A percentile compares a stretch with the other conserved stretches of the same genome.
Evolutionary conservation across 495 filamentous ascomycete genomes (phyloP).

Genomic region (Patellaria atrata): DNA sequence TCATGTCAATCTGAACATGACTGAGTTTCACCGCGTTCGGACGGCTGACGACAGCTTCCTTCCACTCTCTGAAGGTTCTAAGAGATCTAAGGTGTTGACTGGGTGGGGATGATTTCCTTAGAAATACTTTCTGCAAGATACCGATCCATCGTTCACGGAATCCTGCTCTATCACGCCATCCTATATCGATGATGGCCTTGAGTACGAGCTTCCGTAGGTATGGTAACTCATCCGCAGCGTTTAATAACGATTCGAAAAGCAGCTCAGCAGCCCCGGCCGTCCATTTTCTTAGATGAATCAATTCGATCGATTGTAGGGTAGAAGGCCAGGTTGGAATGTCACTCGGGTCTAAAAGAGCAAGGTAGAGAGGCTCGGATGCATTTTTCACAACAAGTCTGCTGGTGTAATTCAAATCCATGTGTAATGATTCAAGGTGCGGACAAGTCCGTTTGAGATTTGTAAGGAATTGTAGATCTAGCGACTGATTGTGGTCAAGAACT

Average conservation of each 20-base stretch:
- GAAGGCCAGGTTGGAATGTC: slow-evolving; percentile 64
- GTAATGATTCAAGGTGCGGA: slow-evolving; percentile 50
- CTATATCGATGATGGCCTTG: slow-evolving; percentile 54
- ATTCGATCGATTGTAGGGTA: slow-evolving; percentile 51
- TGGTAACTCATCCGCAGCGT: slow-evolving; percentile 46
- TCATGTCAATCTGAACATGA: no score
- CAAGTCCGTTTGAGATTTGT: slow-evolving; percentile 44
- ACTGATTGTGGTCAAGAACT: slow-evolving; percentile 58
- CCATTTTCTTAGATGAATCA: slow-evolving; percentile 63
- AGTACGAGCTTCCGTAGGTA: slow-evolving; percentile 53
- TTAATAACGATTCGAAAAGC: slow-evolving; percentile 62
- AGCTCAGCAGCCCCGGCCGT: slow-evolving; percentile 44
- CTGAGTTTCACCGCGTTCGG: no score
- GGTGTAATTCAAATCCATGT: slow-evolving; percentile 59
- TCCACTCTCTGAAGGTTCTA: slow-evolving; percentile 20
- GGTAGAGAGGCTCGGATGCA: slow-evolving; percentile 56
- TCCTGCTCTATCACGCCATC: slow-evolving; percentile 61
- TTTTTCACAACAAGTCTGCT: slow-evolving; percentile 39
- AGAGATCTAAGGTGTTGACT: slow-evolving; percentile 26
- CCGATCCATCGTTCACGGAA: slow-evolving; percentile 61
- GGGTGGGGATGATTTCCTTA: slow-evolving; percentile 40
- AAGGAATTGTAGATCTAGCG: slow-evolving; percentile 59
- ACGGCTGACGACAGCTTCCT: no score
- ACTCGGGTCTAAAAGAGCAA: slow-evolving; percentile 39
- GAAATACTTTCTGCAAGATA: slow-evolving; percentile 48